Evolutionary conservation across 306 rosid genomes (phyloP).

Genomic region (Begonia peltatifolia): DNA sequence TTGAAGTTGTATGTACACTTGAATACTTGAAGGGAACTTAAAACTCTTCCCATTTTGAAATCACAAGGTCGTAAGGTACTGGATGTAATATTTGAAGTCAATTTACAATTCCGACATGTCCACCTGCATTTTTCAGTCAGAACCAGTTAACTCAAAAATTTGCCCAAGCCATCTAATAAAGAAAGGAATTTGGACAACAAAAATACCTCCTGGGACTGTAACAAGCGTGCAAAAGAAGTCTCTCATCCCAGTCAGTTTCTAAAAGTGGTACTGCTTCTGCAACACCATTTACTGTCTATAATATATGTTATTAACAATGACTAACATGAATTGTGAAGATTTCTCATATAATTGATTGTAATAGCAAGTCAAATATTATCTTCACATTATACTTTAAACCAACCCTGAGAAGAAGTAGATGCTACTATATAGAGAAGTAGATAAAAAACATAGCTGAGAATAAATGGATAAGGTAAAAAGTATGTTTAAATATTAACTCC

Average conservation of each 20-base stretch:
- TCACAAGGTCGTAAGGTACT: conserved; percentile 81
- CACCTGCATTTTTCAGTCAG: conserved; percentile 39
- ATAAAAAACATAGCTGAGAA: no score
- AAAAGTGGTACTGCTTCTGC: conserved; percentile 59
- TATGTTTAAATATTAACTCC: no score
- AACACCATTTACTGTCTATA: conserved; percentile 63
- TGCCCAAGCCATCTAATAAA: neutral
- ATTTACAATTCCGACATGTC: conserved; percentile 65
- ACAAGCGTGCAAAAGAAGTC: conserved; percentile 70
- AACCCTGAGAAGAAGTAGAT: neutral
- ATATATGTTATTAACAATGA: neutral
- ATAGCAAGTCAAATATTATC: no score
- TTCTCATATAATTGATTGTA: no score
- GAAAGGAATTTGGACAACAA: neutral
- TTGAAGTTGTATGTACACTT: conserved; percentile 58
- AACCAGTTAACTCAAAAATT: neutral
- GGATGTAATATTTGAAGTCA: conserved; percentile 61
- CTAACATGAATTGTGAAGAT: neutral
- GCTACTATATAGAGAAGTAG: neutral
- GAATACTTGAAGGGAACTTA: conserved; percentile 53
- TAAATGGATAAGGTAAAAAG: no score
- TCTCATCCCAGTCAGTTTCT: conserved; percentile 42
- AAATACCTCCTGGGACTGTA: conserved; percentile 75
- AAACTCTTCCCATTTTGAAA: conserved; percentile 81
- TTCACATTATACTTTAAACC: neutral